phyloP scores from a whole-genome alignment of 2,329 filamentous ascomycete genomes.

The Pseudogymnoascus sp. region DNA sequence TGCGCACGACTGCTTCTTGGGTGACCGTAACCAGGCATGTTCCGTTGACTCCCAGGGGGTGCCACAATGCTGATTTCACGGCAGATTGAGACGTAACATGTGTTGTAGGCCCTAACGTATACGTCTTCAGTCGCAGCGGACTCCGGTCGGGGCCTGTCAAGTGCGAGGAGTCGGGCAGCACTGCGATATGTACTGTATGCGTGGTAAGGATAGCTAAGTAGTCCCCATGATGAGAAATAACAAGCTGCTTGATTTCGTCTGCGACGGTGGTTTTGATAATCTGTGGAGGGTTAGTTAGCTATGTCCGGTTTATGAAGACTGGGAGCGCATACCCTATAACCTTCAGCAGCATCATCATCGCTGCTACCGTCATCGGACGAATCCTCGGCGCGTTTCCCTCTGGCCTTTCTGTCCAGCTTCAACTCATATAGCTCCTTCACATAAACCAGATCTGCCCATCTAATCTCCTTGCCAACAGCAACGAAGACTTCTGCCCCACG shows the following conservation, averaged over 20 bases:
- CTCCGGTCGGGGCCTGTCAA: constrained; percentile 61
- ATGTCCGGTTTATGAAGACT: constrained; percentile 21
- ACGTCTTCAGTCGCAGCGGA: constrained; percentile 73
- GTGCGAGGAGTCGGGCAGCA: constrained; percentile 75
- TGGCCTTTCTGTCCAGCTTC: constrained; percentile 24
- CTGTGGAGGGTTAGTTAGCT: constrained; percentile 36
- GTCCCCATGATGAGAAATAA: constrained; percentile 73
- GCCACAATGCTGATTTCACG: constrained; percentile 79
- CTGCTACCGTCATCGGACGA: constrained; percentile 17
- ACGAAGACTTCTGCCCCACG: constrained; percentile 84
- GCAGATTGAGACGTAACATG: constrained; percentile 82
- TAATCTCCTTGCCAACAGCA: constrained; percentile 79
- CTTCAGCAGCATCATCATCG: constrained; percentile 30
- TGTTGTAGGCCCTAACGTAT: constrained; percentile 84
- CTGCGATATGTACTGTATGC: constrained; percentile 79
- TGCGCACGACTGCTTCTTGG: constrained; percentile 74
- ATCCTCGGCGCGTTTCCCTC: constrained; percentile 23
- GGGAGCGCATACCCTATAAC: constrained; percentile 37
- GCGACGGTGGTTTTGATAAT: constrained; percentile 70
- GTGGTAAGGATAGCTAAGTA: constrained; percentile 80
- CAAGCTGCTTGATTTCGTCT: constrained; percentile 75
- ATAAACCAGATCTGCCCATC: constrained; percentile 79
- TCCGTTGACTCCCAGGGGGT: constrained; percentile 78
- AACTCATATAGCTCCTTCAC: constrained; percentile 59
- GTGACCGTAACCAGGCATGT: constrained; percentile 83